These are phyloP conservation scores for Cucurbita moschata DNA, from an alignment of 306 rosid species.

Conservation along the genomic window DNA sequence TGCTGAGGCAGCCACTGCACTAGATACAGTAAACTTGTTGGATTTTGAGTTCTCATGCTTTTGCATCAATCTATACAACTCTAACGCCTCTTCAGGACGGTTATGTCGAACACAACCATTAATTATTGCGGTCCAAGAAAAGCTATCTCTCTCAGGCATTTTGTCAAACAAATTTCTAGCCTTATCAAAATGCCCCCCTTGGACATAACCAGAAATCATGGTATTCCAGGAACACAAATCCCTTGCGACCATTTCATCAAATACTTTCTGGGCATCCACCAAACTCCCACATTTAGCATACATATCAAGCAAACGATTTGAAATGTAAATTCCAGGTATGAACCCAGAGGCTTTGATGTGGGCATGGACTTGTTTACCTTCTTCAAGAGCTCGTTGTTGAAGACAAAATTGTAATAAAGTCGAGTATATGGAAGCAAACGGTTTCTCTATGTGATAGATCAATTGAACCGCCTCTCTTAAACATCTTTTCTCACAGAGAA, in stretches of 20 bases:
- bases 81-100: conserved; percentile 34
- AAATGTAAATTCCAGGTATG: conserved; percentile 27
- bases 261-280: conserved; percentile 32
- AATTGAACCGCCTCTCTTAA: conserved; percentile 39
- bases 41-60: conserved; percentile 22
- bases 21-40: conserved; percentile 34
- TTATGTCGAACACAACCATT: conserved; percentile 33
- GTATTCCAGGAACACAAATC: conserved; percentile 71
- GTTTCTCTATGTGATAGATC: conserved; percentile 14
- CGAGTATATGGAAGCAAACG: conserved; percentile 33
- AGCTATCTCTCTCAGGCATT: conserved; percentile 50
- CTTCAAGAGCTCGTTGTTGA: conserved; percentile 37
- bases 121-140: conserved; percentile 48
- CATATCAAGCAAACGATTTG: conserved; percentile 33
- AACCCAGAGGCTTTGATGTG: conserved; percentile 43
- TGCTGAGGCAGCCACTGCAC: conserved; percentile 47
- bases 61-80: conserved; percentile 44
- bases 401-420: conserved; percentile 29
- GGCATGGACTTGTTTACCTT: conserved; percentile 35
- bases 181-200: conserved; percentile 23
- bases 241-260: conserved; percentile 39
- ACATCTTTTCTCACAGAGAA: conserved; percentile 29
- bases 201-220: conserved; percentile 45
- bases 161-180: conserved; percentile 47
- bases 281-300: conserved; percentile 47